Evolutionary conservation across 139 green algal genomes (phyloP), one percentile per base, ranked within the genome.

Genomic region (Nannochloris sp.): DNA sequence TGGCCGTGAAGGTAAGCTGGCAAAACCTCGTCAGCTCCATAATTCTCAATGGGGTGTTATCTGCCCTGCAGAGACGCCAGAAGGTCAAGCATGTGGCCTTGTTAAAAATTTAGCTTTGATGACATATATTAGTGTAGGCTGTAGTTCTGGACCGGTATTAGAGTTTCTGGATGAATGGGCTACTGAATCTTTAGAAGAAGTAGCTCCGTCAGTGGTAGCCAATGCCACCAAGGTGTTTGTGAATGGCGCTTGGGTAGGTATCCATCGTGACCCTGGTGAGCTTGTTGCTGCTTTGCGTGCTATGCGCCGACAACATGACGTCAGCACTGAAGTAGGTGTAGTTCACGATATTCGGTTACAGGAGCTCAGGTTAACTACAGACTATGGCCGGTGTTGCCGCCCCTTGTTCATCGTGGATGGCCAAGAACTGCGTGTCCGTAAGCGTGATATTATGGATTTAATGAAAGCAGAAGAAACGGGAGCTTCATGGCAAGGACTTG

Each of bases 91-190:
- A 5, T 84, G 79, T 64, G 90, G 93, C 1, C 90, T 99, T 59
- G 93, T 99, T 37, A 99, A 99, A 85, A 98, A 99, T 81, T 81
- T 99, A 79, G 89, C 93, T 42, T 85, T 99, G 5, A 99, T 98
- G 94, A 79, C 79, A 6, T 91, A 93, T 77, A 87, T 96, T 69
- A 88, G 77, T 1, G 81, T 85, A 8, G 88, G 86, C 51, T 91
- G 82, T 23, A 68, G 84, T 30, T 77, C 75, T 3, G 67, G 55
- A 10, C 85, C 84, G 1, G 72, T 95, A 31, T 70, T 86, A n/a
- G 81, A 91, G 32, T 88, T 93, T 55, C 66, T 95, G 39, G 79
- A 89, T 34, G 86, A 92, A 73, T 95, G 85, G 78, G 75, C 74
- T 51, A 89, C 74, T 0, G 88, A 95, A 72, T 68, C 70, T 33